phyloP scores from a whole-genome alignment of 2,329 filamentous ascomycete genomes.

The Ceratocystis eucalypticola region DNA sequence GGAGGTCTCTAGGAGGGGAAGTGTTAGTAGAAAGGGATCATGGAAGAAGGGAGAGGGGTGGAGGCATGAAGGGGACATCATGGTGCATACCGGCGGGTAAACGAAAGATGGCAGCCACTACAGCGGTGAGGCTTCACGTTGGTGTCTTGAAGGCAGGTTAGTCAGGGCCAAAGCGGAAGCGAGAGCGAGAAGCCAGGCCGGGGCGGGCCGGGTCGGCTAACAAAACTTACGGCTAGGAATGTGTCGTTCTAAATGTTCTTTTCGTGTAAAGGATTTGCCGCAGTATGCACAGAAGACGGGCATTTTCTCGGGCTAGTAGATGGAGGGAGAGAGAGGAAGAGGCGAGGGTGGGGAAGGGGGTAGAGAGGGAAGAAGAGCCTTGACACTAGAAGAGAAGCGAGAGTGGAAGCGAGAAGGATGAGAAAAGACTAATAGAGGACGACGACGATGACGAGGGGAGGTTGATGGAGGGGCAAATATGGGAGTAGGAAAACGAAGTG shows the following conservation, averaged over 20 bases:
- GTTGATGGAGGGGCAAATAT: no score
- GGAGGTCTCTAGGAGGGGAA: constrained; percentile 31
- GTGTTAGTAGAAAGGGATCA: not conserved
- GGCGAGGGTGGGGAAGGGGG: not conserved
- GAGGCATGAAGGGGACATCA: not conserved
- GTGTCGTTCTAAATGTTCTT: constrained; percentile 44
- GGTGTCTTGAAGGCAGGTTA: constrained; percentile 32
- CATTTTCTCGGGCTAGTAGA: constrained; percentile 11
- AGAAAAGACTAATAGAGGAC: not conserved
- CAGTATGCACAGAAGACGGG: constrained; percentile 40
- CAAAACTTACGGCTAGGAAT: constrained; percentile 36
- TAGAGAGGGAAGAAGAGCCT: not conserved
- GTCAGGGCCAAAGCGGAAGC: constrained; percentile 5
- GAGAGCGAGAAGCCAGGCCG: not conserved
- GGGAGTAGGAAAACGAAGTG: not conserved
- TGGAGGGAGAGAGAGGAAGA: not conserved
- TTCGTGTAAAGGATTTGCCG: constrained; percentile 41
- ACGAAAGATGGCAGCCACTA: constrained; percentile 35
- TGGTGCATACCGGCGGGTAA: constrained; percentile 33
- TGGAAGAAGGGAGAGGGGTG: not conserved
- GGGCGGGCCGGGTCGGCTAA: not conserved
- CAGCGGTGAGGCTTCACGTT: constrained; percentile 42
- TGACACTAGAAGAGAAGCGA: not conserved
- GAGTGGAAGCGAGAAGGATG: not conserved
- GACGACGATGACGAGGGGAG: not conserved